A percentile compares a stretch with the other conserved stretches of the same genome.
Conservation (phyloP, 345 rosid genomes). For the Eucalyptus shirleyi region DNA sequence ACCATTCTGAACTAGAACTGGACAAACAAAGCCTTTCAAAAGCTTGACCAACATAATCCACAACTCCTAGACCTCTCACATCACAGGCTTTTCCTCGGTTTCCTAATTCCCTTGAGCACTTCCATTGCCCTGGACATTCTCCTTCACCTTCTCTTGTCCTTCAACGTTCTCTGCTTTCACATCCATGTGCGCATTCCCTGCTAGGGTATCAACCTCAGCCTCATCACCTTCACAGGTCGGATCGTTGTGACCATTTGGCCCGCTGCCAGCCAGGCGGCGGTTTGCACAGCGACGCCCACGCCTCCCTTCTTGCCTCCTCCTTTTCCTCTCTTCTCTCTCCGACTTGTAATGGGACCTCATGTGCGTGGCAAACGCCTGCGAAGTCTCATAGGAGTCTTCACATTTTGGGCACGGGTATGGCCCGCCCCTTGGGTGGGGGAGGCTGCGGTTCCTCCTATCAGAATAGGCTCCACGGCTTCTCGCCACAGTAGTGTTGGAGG, state of each 20-base stretch:
- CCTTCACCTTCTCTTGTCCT: not conserved
- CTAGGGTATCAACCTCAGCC: not conserved
- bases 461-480: not conserved
- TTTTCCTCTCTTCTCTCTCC: conserved; percentile 2
- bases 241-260: not conserved
- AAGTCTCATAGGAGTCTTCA: not conserved
- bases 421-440: conserved; percentile 2
- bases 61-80: not conserved
- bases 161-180: not conserved
- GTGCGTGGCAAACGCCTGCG: conserved; percentile 19
- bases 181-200: not conserved
- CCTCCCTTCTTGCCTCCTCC: not conserved
- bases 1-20: not conserved
- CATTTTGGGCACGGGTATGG: conserved; percentile 17
- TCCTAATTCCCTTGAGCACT: not conserved
- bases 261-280: not conserved
- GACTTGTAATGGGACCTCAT: not conserved
- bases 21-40: not conserved
- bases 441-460: conserved; percentile 17
- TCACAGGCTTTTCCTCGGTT: not conserved
- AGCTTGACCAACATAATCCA: not conserved
- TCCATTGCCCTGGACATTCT: not conserved
- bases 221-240: not conserved
- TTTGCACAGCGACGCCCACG: not conserved
- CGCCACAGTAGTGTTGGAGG: not conserved